Evolutionary conservation across 2,329 filamentous ascomycete species (phyloP), one percentile per base, ranked within the genome.

Genomic region (Amesomyces nigricolor): DNA sequence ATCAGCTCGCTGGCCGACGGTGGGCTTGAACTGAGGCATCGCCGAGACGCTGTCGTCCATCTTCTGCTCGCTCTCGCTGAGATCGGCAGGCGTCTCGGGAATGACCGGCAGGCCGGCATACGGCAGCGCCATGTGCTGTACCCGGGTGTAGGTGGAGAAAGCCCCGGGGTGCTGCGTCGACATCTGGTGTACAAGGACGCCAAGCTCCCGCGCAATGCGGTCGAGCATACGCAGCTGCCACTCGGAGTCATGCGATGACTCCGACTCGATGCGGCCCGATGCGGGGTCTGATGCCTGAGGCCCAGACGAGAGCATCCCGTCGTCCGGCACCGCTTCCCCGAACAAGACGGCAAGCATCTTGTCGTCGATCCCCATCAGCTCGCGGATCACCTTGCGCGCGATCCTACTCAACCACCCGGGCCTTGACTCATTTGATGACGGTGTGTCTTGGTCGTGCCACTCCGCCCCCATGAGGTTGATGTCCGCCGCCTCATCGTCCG

Each of bases 331-430:
- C 2, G 82, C 75, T 68, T 96, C 91, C 11, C 94, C 94, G 54
- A 97, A 86, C 8, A 99, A 85, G 48, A 96, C 85, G 0, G 88
- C 88, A 8, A 99, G 78, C 17, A 94, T 76, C 48, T 82, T 81
- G 60, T 96, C 90, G 64, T 97, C 91, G 53, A 99, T 88, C 8
- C 92, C 92, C 68, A 97, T 88, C 43, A 99, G 74, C 67, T 96
- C 91, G 51, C 85, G 83, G 63, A 99, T 90, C 29, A 97, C 87
- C 64, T 86, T 89, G 56, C 88, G 83, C 2, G 92, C 95, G 48
- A 97, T 82, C 10, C 87, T 82, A 58, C 85, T 84, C 83, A 90
- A 89, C 62, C 95, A 81, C 1, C 87, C 85, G 61, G 90, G 85
- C 42, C 78, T 75, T 30, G 82, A 77, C 4, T 75, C 72, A 44